Evolutionary conservation across 306 rosid genomes (phyloP).

Genomic region (Rubus parviflorus): DNA sequence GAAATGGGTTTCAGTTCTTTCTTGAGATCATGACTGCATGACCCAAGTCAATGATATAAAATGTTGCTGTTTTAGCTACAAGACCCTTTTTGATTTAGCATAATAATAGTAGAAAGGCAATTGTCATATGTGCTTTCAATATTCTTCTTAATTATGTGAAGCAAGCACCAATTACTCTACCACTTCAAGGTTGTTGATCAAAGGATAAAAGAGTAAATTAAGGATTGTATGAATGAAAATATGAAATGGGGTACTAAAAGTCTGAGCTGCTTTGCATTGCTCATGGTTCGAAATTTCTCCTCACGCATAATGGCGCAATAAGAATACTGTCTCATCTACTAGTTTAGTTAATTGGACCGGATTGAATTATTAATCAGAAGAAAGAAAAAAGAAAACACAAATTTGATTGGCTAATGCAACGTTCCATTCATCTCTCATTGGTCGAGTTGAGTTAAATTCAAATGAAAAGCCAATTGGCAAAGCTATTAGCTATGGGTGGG

Average conservation of each 20-base stretch:
- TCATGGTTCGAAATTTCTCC: too few species aligned
- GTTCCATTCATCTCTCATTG: constrained; percentile 24
- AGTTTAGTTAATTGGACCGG: too few species aligned
- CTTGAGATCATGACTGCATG: background rate
- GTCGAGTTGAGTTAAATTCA: background rate
- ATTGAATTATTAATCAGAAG: background rate
- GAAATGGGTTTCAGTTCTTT: background rate
- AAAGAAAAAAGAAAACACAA: background rate
- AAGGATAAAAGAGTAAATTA: too few species aligned
- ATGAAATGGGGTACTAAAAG: too few species aligned
- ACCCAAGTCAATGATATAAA: background rate
- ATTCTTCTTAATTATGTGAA: too few species aligned
- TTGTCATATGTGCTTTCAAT: too few species aligned
- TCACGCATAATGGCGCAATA: too few species aligned
- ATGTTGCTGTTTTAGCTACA: background rate
- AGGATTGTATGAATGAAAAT: too few species aligned
- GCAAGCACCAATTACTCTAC: too few species aligned
- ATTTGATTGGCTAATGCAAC: constrained; percentile 30
- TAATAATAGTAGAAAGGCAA: background rate
- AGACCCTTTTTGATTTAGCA: background rate
- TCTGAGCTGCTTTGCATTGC: too few species aligned
- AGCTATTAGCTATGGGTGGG: background rate
- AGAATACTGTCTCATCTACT: too few species aligned
- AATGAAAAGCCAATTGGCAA: background rate
- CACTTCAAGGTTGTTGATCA: too few species aligned